Evolutionary conservation across 208 protist genomes (phyloP).

Genomic region (Trypanosoma conorhini): DNA sequence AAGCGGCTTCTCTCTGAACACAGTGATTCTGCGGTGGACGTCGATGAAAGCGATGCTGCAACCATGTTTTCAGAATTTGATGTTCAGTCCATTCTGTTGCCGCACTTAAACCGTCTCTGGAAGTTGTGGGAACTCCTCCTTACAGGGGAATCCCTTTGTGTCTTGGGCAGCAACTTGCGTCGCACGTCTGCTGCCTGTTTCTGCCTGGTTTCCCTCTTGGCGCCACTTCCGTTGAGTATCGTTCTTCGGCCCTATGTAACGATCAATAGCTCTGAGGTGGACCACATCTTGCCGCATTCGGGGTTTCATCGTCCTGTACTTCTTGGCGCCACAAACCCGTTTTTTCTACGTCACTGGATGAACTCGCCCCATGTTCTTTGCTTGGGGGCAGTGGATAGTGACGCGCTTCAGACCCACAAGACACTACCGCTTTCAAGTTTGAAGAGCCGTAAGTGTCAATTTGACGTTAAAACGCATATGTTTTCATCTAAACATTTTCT

Average conservation of each 20-base stretch:
- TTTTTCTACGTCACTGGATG: constrained; percentile 31
- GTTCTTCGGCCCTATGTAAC: constrained; percentile 37
- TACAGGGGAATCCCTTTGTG: constrained; percentile 26
- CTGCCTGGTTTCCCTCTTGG: constrained; percentile 24
- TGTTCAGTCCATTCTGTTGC: constrained; percentile 18
- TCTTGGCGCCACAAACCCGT: constrained; percentile 29
- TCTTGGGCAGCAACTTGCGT: constrained; percentile 8
- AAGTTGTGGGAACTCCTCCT: constrained; percentile 41
- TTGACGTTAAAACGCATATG: constrained; percentile 27
- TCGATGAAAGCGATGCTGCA: neutral
- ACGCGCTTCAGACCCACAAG: constrained; percentile 23
- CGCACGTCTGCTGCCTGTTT: constrained; percentile 11
- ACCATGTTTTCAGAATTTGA: constrained; percentile 30
- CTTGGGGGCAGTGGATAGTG: constrained; percentile 5
- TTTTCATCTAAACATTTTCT: constrained; percentile 31
- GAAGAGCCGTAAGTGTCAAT: constrained; percentile 21
- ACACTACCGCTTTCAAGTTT: constrained; percentile 14
- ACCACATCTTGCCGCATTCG: constrained; percentile 6
- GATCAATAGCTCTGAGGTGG: constrained; percentile 31
- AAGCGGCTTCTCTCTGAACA: constrained; percentile 1
- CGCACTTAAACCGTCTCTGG: constrained; percentile 32
- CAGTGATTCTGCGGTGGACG: neutral
- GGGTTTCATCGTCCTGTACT: constrained; percentile 4
- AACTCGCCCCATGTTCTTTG: constrained; percentile 30
- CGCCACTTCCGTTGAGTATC: constrained; percentile 22